Evolutionary conservation across 768 basidiomycete genomes (phyloP).

Genomic region (Russula virescens): DNA sequence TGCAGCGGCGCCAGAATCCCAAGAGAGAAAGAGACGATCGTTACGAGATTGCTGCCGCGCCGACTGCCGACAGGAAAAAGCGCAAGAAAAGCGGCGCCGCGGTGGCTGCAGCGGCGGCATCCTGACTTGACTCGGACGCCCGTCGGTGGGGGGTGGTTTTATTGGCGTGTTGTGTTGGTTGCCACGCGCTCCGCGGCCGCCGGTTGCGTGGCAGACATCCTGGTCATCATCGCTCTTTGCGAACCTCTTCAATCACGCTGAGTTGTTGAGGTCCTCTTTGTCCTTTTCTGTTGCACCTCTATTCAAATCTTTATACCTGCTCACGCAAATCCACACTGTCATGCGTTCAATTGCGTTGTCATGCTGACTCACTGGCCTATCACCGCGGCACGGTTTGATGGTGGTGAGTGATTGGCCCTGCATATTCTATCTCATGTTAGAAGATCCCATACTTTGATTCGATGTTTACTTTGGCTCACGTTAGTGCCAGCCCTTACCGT

Average conservation of each 20-base stretch:
- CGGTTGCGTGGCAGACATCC: neutral
- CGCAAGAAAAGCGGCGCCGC: slow-evolving; percentile 21
- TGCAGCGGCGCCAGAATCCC: slow-evolving; percentile 6
- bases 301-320: neutral
- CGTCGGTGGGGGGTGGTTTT: too few relatives aligned
- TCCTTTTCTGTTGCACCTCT: neutral
- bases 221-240: too few relatives aligned
- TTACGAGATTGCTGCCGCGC: neutral
- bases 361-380: too few relatives aligned
- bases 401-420: too few relatives aligned
- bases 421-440: too few relatives aligned
- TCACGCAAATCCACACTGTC: neutral
- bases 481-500: too few relatives aligned
- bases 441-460: too few relatives aligned
- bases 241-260: too few relatives aligned
- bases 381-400: too few relatives aligned
- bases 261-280: too few relatives aligned
- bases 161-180: neutral
- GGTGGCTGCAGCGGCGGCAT: slow-evolving; percentile 4
- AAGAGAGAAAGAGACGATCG: slow-evolving; percentile 20
- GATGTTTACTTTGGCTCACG: too few relatives aligned
- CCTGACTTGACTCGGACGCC: neutral
- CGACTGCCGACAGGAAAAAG: slow-evolving; percentile 6
- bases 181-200: slow-evolving; percentile 18
- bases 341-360: too few relatives aligned